phyloP scores from a whole-genome alignment of 192 early-diverging fungal species.

The Coemansia sp. region DNA sequence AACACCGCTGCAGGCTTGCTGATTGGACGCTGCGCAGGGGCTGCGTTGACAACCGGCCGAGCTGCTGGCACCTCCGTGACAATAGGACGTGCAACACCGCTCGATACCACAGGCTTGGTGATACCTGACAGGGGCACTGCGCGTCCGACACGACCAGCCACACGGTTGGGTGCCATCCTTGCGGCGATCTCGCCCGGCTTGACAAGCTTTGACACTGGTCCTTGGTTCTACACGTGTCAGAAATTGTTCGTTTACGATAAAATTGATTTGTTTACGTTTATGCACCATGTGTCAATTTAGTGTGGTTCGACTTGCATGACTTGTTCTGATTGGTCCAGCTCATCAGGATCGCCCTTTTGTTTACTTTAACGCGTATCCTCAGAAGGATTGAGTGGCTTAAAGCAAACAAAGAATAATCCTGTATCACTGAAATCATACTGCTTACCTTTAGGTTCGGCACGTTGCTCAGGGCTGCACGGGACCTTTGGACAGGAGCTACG shows the following conservation, averaged over 20 bases:
- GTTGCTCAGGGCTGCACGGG: slow-evolving; percentile 34
- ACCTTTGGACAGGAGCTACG: background rate
- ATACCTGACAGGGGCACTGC: slow-evolving; percentile 4
- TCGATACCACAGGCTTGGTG: slow-evolving; percentile 9
- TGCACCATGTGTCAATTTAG: background rate
- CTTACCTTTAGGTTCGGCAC: slow-evolving; percentile 36
- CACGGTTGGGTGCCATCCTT: slow-evolving; percentile 9
- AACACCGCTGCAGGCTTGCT: slow-evolving; percentile 33
- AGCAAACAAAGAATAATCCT: slow-evolving; percentile 6
- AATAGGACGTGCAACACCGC: background rate
- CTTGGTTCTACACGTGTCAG: slow-evolving; percentile 5
- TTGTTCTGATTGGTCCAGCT: no score
- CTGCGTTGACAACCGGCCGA: slow-evolving; percentile 3
- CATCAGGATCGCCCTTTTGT: background rate
- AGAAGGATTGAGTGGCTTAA: background rate
- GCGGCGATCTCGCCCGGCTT: slow-evolving; percentile 31
- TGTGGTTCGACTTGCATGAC: no score
- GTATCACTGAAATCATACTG: background rate
- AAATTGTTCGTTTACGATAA: slow-evolving; percentile 5
- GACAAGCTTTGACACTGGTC: slow-evolving; percentile 11
- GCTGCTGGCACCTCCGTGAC: background rate
- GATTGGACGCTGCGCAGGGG: slow-evolving; percentile 19
- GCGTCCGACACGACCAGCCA: slow-evolving; percentile 3
- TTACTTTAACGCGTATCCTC: no score
- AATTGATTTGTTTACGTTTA: background rate